Base-by-base conservation (phyloP, 2,329 filamentous ascomycete genomes). In the Monosporascus sp. region DNA sequence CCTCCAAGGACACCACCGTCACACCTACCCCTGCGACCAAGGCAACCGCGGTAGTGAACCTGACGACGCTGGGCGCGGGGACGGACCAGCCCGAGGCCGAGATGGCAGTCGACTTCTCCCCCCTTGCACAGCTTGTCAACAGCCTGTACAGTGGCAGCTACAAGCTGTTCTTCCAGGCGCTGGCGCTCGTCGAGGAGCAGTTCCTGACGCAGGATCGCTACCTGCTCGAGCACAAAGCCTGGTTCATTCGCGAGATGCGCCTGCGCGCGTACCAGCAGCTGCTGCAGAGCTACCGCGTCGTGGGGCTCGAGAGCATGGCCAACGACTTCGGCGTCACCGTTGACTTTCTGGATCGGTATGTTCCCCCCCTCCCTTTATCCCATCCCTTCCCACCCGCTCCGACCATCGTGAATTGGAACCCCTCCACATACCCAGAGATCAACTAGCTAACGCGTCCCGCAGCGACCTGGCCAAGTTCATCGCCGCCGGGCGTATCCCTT, bases 171-270 rank as follows among this genome's bases (percentile, higher is more conserved):
- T 99, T 99, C 78, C 81, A 86, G 62, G 89, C 92, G 5, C 81
- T 99, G 27, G 92, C 89, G 22, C 81, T 86, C 11, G 94, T 97
- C 1, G 94, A 99, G 77, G 90, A 95, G 72, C 86, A 87, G 65
- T 99, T 99, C 79, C 79, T 99, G 60, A 91, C 86, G 62, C 90
- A 94, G 70, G 94, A 99, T 69, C 89, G 94, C 54, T 96, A 97
- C 74, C 81, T 99, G 53, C 88, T 91, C 68, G 94, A 99, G 79
- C 94, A 99, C 77, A 89, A 90, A 71, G 86, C 85, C 67, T 99
- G 94, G 93, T 97, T 94, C 71, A 93, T 99, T 63, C 88, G 94
- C 50, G 94, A 99, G 80, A 99, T 99, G 94, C 87, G 94, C 54
- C 83, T 97, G 60, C 87, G 93, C 54, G 93, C 90, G 37, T 99